A percentile compares a stretch with the other conserved stretches of the same genome.
These are phyloP conservation scores for Aquilaria sinensis DNA, from an alignment of 345 rosid genomes.

Conservation along the genomic window DNA sequence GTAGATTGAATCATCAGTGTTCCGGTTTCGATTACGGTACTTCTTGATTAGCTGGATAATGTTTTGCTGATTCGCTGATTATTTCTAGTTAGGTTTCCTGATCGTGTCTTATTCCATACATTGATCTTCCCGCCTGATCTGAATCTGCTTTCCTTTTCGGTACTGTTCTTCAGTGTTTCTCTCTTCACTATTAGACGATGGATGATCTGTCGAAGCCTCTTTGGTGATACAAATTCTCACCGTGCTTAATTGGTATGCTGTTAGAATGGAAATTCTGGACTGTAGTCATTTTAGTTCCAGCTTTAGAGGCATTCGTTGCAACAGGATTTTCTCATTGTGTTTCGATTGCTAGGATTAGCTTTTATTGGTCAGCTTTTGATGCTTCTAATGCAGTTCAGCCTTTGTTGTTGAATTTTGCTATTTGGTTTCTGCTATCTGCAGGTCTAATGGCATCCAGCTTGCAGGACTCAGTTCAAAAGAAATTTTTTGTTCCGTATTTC, in stretches of 20 bases:
- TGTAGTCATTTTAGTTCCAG: too few relatives aligned
- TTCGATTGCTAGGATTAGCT: too few relatives aligned
- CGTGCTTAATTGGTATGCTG: too few relatives aligned
- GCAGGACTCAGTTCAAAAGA: slow-evolving; percentile 22
- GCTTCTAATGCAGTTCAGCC: neutral
- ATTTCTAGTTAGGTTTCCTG: neutral
- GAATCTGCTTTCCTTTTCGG: neutral
- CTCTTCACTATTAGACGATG: too few relatives aligned
- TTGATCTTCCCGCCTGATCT: slow-evolving; percentile 8
- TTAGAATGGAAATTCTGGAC: too few relatives aligned
- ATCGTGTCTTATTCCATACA: neutral
- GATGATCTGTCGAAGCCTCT: too few relatives aligned
- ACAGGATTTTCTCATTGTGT: too few relatives aligned
- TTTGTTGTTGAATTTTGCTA: slow-evolving; percentile 5
- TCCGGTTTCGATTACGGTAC: neutral
- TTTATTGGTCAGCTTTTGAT: too few relatives aligned
- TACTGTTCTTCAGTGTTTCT: neutral
- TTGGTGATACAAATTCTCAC: too few relatives aligned
- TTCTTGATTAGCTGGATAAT: neutral
- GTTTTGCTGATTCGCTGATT: slow-evolving; percentile 3
- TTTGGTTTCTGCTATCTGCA: slow-evolving; percentile 18
- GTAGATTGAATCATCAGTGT: neutral
- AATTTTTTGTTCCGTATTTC: slow-evolving; percentile 21
- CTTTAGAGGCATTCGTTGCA: too few relatives aligned
- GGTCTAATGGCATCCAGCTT: slow-evolving; percentile 57